Evolutionary conservation across 768 basidiomycete genomes (phyloP), one percentile per base, ranked within the genome.

Genomic region (Fibroporia radiculosa): DNA sequence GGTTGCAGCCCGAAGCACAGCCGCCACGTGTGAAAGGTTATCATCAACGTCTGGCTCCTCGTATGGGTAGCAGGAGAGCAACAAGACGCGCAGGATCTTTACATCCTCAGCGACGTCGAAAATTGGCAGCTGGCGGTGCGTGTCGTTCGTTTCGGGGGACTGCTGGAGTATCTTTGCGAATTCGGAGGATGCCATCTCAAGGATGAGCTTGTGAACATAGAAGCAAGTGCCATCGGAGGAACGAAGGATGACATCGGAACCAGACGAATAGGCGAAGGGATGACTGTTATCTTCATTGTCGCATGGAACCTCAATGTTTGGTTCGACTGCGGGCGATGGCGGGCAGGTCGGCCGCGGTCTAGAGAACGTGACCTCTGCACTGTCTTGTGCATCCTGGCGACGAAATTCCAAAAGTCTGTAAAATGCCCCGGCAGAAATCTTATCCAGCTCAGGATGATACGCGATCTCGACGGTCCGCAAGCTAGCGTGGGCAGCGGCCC

Each of bases 181-280:
- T n/a, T 64, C 44, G 3, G 50, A 49, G 1, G 62, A 64, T 0
- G 61, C 58, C n/a, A 56, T 44, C 20, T 54, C 27, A 6, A 65
- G 55, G n/a, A 60, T 55, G 7, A 44, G 33, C 19, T 52, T 51
- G 46, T 51, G 55, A 14, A 56, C 49, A 14, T 41, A 52, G 44
- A 62, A 61, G 32, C 55, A 49, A 31, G 51, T 44, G 10, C 45
- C 46, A 33, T 63, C 62, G 11, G 53, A 51, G 10, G 63, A 59
- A 7, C 50, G 57, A 33, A 61, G 35, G 34, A 60, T 48, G 16
- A 59, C 46, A 40, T 62, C 61, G n/a, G 52, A 42, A 26, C 28
- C 25, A 10, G 38, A n/a, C 19, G 29, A 10, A 26, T 26, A 32
- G 28, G 20, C 18, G 23, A 48, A 19, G 34, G 27, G 22, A 33